Evolutionary conservation across 495 filamentous ascomycete genomes (phyloP), one percentile per base, ranked within the genome.

Genomic region (Lichenothelia convexa): DNA sequence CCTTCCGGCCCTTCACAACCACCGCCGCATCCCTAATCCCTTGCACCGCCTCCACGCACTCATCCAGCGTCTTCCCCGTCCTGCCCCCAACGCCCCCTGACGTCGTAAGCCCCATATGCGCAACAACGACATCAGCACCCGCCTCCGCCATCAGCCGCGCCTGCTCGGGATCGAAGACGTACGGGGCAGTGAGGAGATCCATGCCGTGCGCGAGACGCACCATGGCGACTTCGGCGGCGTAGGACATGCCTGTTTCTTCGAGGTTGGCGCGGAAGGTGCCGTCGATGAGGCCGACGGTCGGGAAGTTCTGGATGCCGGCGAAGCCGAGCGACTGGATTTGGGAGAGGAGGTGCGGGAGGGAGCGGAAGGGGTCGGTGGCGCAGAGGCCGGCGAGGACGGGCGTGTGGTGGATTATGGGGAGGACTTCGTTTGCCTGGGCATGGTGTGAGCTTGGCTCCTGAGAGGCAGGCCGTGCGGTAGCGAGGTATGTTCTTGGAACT

Each of bases 191-290:
- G 3, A 80, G 49, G 9, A 80, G 48, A 3, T 63, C 72, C 58
- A 73, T 58, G 34, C 60, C 49, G 15, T 57, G 60, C 13, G 77
- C 75, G 1, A 50, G 35, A 2, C 57, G 50, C 17, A 80, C 61
- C 68, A 79, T 72, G 34, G 71, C 65, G 4, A 82, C 74, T 39
- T 82, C 76, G 1, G 53, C 40, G 11, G 57, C 62, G 46, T 70
- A 80, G 3, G 65, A 65, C 73, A 80, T 82, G 12, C 67, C 75
- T 4, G 75, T 80, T 49, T 78, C 74, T 48, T 80, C 77, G 2
- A 82, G 58, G 40, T 75, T 71, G 21, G 54, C 51, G 13, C 77
- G 63, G 44, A 80, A 80, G 12, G 59, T 55, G 2, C 74, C 76
- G 50, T 80, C 76, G 29, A 80, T 72, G 5, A 80, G 54, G 0